These are phyloP conservation scores for Candida germanica DNA, from an alignment of 805 yeast genomes.

Conservation along the genomic window DNA sequence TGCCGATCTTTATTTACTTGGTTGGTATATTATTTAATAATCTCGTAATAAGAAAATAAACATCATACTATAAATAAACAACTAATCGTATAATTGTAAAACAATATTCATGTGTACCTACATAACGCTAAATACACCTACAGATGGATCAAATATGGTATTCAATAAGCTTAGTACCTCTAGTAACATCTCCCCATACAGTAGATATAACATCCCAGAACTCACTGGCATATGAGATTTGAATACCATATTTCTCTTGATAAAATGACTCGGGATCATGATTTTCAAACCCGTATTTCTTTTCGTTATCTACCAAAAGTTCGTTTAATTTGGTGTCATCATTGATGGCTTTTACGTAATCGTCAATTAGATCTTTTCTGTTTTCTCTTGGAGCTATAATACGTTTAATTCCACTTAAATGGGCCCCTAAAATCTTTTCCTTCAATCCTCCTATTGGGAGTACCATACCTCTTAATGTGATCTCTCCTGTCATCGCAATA, in stretches of 20 bases:
- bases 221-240: conserved; percentile 64
- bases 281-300: conserved; percentile 23
- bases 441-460: conserved; percentile 80
- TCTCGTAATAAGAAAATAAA: too few species aligned
- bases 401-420: conserved; percentile 51
- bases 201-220: conserved; percentile 71
- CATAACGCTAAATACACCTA: too few species aligned
- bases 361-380: conserved; percentile 64
- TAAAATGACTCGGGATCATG: conserved; percentile 52
- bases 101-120: too few species aligned
- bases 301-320: conserved; percentile 35
- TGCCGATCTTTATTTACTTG: too few species aligned
- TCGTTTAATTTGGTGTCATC: conserved; percentile 32
- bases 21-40: too few species aligned
- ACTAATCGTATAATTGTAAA: too few species aligned
- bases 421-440: conserved; percentile 78
- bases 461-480: conserved; percentile 73
- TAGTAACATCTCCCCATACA: conserved; percentile 60
- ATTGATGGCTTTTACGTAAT: conserved; percentile 40
- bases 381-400: conserved; percentile 72
- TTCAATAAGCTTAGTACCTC: conserved; percentile 26
- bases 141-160: conserved; percentile 32
- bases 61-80: too few species aligned
- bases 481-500: conserved; percentile 86
- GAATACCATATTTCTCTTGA: conserved; percentile 52